Base-by-base conservation (phyloP, 2,329 filamentous ascomycete species). In the Lachnellula subtilissima region DNA sequence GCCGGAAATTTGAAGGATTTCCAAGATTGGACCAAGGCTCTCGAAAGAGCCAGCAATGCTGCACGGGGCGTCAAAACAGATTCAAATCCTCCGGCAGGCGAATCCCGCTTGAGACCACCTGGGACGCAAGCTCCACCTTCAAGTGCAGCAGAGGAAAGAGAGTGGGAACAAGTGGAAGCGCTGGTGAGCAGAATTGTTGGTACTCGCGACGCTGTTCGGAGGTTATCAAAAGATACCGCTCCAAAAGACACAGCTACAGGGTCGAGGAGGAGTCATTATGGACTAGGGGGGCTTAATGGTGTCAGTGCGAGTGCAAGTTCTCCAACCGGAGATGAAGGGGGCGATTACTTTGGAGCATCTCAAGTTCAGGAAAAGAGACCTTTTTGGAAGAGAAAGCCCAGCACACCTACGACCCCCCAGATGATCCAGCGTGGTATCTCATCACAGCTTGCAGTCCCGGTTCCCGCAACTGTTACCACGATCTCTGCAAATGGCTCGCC, bases 361-460 rank as follows among this genome's bases (percentile, higher is more conserved):
- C 63, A 71, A 8, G 64, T 69, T 7, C 65, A 73, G 3, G 85
- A 91, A 53, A 90, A 79, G 69, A 82, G 84, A 57, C 78, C 90
- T 0, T 97, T 99, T 68, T 99, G 94, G 94, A 96, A 91, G 71
- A 85, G 93, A 48, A 97, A 96, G 73, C 92, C 85, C 65, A 75
- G 76, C 17, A 56, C 67, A 17, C 65, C 69, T 32, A 48, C 56
- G 14, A 66, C 65, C 35, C 63, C 66, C 23, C 61, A 65, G 37
- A 60, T 61, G 54, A 25, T 61, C 32, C 59, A 62, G 36, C 56
- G 65, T 39, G 64, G 58, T 42, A 58, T 67, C 14, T 57, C 63
- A 22, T 59, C 66, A 22, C 68, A 70, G 50, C 62, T 69, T 45
- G 61, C 67, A 4, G 63, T 69, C 17, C 64, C 67, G 15, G 42